Evolutionary conservation across 1,284 basidiomycete species (phyloP).

Genomic region (Rhodotorula sp.): DNA sequence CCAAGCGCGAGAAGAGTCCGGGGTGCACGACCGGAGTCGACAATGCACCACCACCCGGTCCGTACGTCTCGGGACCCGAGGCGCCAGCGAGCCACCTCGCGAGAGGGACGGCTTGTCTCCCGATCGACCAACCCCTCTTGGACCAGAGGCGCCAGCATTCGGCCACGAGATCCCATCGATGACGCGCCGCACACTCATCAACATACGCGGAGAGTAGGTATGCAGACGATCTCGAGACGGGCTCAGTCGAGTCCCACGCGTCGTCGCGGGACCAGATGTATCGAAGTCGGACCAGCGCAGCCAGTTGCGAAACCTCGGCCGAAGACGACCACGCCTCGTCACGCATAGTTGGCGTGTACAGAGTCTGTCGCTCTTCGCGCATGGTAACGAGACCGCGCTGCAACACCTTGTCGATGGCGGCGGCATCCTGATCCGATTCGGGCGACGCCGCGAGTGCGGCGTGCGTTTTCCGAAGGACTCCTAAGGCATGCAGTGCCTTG

Average conservation of each 20-base stretch:
- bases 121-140: conserved; percentile 60
- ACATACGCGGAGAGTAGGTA: not conserved
- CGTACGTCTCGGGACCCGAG: conserved; percentile 13
- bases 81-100: conserved; percentile 20
- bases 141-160: not conserved
- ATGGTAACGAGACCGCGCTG: not conserved
- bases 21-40: not conserved
- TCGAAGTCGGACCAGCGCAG: not conserved
- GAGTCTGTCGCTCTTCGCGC: not conserved
- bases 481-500: not conserved
- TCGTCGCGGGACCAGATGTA: not conserved
- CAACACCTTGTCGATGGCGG: not conserved
- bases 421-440: not conserved
- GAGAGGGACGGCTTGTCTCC: conserved; percentile 7
- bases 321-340: not conserved
- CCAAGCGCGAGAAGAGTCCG: conserved; percentile 2
- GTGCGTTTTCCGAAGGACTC: not conserved
- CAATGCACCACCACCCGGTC: not conserved
- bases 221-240: not conserved
- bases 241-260: not conserved
- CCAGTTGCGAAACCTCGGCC: not conserved
- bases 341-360: not conserved
- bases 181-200: conserved; percentile 8
- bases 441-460: not conserved
- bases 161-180: conserved; percentile 21